Conservation (phyloP, 768 basidiomycete species). For the Trichaptum fuscoviolaceum region DNA sequence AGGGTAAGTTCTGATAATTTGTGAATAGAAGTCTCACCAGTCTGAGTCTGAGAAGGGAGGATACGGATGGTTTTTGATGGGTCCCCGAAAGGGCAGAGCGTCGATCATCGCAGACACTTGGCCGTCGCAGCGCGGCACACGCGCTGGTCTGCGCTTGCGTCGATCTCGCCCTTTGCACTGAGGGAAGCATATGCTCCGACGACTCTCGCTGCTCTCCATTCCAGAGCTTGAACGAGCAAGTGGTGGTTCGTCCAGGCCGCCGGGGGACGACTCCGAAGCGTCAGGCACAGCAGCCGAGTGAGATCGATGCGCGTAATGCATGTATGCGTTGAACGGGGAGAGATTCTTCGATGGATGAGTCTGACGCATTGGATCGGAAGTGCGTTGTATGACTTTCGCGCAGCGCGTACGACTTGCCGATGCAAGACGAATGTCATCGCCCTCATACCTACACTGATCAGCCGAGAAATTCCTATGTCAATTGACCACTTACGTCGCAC, state of each 20-base stretch:
- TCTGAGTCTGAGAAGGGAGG: slow-evolving; percentile 21
- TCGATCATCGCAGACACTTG: slow-evolving; percentile 47
- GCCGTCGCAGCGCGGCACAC: slow-evolving; percentile 54
- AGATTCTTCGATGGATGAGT: slow-evolving; percentile 28
- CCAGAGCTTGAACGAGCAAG: slow-evolving; percentile 44
- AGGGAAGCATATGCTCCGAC: slow-evolving; percentile 37
- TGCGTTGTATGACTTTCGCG: slow-evolving; percentile 53
- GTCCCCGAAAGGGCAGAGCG: slow-evolving; percentile 20
- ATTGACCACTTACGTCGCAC: slow-evolving; percentile 45
- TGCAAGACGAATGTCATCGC: slow-evolving; percentile 77
- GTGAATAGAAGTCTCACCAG: slow-evolving; percentile 21
- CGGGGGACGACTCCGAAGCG: not conserved
- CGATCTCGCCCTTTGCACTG: slow-evolving; percentile 29
- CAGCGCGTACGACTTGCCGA: slow-evolving; percentile 67
- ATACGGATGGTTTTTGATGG: slow-evolving; percentile 18
- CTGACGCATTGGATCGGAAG: slow-evolving; percentile 23
- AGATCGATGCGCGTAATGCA: slow-evolving; percentile 41
- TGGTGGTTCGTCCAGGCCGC: slow-evolving; percentile 33
- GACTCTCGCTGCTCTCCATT: slow-evolving; percentile 59
- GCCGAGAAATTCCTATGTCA: not conserved
- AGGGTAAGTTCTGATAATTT: not conserved
- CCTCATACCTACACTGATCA: slow-evolving; percentile 52
- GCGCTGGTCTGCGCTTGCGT: slow-evolving; percentile 52
- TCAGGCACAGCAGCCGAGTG: not conserved
- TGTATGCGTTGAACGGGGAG: slow-evolving; percentile 47